Conservation (phyloP, 2,329 filamentous ascomycete genomes). For the Neonectria hederae region DNA sequence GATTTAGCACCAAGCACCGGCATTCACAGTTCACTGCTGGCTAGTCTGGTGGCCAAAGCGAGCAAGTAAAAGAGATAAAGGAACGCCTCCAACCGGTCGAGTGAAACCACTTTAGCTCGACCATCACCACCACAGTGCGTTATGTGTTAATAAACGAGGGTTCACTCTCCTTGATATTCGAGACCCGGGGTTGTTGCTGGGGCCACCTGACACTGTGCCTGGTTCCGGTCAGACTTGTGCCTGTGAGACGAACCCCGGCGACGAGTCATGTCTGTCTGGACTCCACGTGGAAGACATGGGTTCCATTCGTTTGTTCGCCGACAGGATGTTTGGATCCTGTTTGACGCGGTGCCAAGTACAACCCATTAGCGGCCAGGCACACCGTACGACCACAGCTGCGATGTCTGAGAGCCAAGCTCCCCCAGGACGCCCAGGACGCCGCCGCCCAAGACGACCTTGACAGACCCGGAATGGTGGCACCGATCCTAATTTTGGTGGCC, state of each 20-base stretch:
- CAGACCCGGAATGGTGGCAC: conserved; percentile 16
- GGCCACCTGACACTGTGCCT: conserved; percentile 26
- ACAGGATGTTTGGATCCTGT: not conserved
- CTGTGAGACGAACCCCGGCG: conserved; percentile 1
- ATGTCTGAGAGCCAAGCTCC: not conserved
- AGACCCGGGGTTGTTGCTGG: not conserved
- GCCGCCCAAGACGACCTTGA: not conserved
- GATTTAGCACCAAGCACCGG: not conserved
- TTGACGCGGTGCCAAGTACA: conserved; percentile 2
- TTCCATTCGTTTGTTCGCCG: not conserved
- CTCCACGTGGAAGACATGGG: conserved; percentile 29
- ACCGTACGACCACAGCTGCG: not conserved
- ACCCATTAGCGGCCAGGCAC: not conserved
- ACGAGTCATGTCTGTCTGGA: conserved; percentile 33
- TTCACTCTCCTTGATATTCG: not conserved
- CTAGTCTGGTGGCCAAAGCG: not conserved
- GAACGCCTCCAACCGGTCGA: not conserved
- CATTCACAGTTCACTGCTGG: not conserved
- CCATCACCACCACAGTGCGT: not conserved
- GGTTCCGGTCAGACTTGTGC: conserved; percentile 7
- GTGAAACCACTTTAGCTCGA: not conserved
- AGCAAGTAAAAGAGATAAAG: not conserved
- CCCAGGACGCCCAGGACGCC: not conserved
- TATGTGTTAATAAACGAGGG: not conserved
- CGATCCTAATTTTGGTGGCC: conserved; percentile 19